Conservation (phyloP, 345 rosid species). For the Excoecaria agallocha region DNA sequence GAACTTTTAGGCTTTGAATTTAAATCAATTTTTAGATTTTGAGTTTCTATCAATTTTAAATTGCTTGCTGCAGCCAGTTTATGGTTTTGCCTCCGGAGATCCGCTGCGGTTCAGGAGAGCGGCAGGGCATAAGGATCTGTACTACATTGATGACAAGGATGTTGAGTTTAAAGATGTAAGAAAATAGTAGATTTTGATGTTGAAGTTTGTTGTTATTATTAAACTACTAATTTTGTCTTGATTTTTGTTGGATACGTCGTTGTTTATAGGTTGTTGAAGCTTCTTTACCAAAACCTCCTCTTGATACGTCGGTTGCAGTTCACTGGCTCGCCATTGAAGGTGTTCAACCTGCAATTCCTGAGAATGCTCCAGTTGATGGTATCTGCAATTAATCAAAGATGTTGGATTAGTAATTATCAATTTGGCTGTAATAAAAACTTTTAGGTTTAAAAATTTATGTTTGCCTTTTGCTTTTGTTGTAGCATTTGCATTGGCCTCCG, state of each 20-base stretch:
- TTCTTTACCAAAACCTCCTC: slow-evolving; percentile 56
- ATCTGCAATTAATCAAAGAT: not conserved
- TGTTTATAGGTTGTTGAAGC: slow-evolving; percentile 61
- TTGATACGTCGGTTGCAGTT: slow-evolving; percentile 47
- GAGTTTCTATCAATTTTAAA: not conserved
- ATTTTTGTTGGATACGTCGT: not conserved
- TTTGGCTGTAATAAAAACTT: not conserved
- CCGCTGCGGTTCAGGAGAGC: slow-evolving; percentile 63
- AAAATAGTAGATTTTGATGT: not conserved
- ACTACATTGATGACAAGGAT: slow-evolving; percentile 67
- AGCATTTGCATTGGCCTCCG: slow-evolving; percentile 40
- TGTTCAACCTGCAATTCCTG: slow-evolving; percentile 73
- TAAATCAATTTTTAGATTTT: not conserved
- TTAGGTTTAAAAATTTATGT: not conserved
- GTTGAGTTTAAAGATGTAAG: slow-evolving; percentile 73
- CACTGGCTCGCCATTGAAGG: slow-evolving; percentile 97
- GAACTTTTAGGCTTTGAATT: not conserved
- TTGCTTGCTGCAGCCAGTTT: slow-evolving; percentile 48
- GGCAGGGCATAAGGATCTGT: slow-evolving; percentile 68
- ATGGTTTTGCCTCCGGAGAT: slow-evolving; percentile 60
- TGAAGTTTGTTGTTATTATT: no score
- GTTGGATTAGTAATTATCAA: not conserved
- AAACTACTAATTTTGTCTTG: not conserved
- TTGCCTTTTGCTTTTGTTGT: slow-evolving; percentile 12
- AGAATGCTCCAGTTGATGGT: slow-evolving; percentile 72